Evolutionary conservation across 257 asterid genomes (phyloP).

Genomic region (Ilex asprella): DNA sequence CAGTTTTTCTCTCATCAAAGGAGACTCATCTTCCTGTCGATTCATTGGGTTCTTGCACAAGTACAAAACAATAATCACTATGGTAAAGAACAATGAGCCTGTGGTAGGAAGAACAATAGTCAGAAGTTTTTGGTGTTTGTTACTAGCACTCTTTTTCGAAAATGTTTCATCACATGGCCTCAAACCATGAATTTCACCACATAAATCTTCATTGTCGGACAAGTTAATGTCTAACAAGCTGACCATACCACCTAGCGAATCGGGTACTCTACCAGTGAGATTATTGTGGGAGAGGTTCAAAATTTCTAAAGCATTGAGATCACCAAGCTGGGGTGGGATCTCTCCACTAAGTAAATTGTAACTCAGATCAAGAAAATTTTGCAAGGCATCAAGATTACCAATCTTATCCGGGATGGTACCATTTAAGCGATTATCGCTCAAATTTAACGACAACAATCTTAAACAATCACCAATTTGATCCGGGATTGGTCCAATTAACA

Average conservation of each 20-base stretch:
- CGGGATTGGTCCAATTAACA: conserved; percentile 30
- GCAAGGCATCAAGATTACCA: neutral
- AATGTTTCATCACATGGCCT: conserved; percentile 16
- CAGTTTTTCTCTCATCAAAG: neutral
- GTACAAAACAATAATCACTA: conserved; percentile 5
- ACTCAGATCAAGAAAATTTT: conserved; percentile 27
- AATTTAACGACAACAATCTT: neutral
- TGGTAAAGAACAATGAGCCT: conserved; percentile 7
- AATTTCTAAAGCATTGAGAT: conserved; percentile 7
- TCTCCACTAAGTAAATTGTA: conserved; percentile 25
- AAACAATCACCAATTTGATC: conserved; percentile 9
- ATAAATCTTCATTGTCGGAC: conserved; percentile 15
- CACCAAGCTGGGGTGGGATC: conserved; percentile 23
- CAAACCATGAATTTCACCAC: conserved; percentile 24
- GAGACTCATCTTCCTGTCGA: neutral
- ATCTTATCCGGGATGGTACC: neutral
- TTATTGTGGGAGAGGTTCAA: conserved; percentile 33
- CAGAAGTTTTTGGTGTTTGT: neutral
- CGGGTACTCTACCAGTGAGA: conserved; percentile 26
- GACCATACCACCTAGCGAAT: conserved; percentile 8
- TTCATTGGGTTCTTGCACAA: neutral
- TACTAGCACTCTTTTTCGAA: neutral
- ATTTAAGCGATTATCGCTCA: neutral
- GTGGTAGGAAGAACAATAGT: conserved; percentile 7
- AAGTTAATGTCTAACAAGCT: conserved; percentile 18